These are phyloP conservation scores for Zalaria sp. DNA, from an alignment of 2,329 filamentous ascomycete species.

Conservation along the genomic window DNA sequence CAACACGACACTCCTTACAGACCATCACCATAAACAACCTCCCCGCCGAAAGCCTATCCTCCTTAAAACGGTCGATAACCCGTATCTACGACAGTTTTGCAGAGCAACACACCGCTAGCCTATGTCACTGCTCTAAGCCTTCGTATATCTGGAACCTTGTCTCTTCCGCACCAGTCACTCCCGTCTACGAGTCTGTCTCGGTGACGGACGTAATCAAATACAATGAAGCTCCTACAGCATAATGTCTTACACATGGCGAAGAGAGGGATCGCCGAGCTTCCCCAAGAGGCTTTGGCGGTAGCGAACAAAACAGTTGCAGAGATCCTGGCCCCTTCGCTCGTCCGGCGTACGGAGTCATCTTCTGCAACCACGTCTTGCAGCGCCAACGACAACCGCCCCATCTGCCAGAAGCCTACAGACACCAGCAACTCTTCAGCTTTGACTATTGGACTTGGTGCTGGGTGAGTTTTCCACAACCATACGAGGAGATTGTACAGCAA, in stretches of 20 bases:
- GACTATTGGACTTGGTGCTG: conserved; percentile 19
- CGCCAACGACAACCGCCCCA: conserved; percentile 10
- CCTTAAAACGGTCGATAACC: conserved; percentile 4
- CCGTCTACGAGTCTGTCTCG: conserved; percentile 1
- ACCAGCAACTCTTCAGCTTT: conserved; percentile 13
- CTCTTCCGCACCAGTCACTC: conserved; percentile 1
- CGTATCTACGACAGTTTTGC: conserved; percentile 3
- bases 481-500: neutral
- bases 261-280: neutral
- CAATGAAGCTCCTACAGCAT: neutral
- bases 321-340: neutral
- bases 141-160: neutral
- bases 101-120: conserved; percentile 1
- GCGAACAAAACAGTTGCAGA: neutral
- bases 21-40: conserved; percentile 1
- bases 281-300: neutral
- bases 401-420: conserved; percentile 15
- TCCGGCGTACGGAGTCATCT: conserved; percentile 5
- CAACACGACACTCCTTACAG: neutral
- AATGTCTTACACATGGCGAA: neutral
- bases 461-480: conserved; percentile 13
- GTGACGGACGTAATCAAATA: neutral
- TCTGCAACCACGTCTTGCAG: conserved; percentile 11
- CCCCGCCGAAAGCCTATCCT: conserved; percentile 1
- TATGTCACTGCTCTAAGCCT: neutral